These are phyloP conservation scores for Ganoderma sinense DNA, from an alignment of 1,284 basidiomycete species.

Conservation along the genomic window DNA sequence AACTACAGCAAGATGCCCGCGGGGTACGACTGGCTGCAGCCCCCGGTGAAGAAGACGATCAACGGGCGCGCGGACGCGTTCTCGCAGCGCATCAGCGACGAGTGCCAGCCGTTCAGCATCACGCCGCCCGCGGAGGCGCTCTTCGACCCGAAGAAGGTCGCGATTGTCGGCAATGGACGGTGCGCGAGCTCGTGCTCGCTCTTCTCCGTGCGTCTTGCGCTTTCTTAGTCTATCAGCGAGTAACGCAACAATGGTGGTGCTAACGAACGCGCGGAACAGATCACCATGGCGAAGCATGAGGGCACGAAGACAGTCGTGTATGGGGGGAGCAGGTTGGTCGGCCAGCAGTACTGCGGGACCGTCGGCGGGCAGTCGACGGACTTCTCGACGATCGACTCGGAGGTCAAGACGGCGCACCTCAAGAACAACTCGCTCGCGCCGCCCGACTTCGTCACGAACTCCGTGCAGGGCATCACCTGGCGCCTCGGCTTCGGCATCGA, in stretches of 20 bases:
- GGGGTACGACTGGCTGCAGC: constrained; percentile 54
- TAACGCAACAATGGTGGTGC: not conserved
- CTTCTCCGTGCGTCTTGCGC: constrained; percentile 52
- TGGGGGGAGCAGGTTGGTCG: constrained; percentile 56
- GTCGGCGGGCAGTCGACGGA: constrained; percentile 67
- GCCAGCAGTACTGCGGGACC: constrained; percentile 68
- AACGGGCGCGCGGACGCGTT: constrained; percentile 59
- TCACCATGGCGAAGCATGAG: constrained; percentile 67
- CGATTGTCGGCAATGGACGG: constrained; percentile 63
- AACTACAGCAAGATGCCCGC: constrained; percentile 54
- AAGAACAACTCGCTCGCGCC: constrained; percentile 65
- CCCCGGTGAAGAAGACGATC: constrained; percentile 47
- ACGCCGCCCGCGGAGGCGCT: constrained; percentile 53
- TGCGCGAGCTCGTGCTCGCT: constrained; percentile 65
- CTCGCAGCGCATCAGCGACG: constrained; percentile 60
- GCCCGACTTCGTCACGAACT: constrained; percentile 63
- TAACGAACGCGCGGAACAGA: constrained; percentile 41
- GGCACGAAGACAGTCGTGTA: constrained; percentile 63
- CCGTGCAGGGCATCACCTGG: constrained; percentile 68
- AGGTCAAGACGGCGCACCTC: constrained; percentile 61
- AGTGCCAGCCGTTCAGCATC: constrained; percentile 61
- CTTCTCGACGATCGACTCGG: constrained; percentile 63
- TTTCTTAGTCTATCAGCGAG: too few relatives aligned
- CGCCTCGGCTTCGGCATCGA: constrained; percentile 65
- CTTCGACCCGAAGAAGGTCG: constrained; percentile 60